Percentiles rank a stretch among this genome's conserved stretches.
phyloP scores from a whole-genome alignment of 352 stramenopile species.

The Phytophthora fragariae region DNA sequence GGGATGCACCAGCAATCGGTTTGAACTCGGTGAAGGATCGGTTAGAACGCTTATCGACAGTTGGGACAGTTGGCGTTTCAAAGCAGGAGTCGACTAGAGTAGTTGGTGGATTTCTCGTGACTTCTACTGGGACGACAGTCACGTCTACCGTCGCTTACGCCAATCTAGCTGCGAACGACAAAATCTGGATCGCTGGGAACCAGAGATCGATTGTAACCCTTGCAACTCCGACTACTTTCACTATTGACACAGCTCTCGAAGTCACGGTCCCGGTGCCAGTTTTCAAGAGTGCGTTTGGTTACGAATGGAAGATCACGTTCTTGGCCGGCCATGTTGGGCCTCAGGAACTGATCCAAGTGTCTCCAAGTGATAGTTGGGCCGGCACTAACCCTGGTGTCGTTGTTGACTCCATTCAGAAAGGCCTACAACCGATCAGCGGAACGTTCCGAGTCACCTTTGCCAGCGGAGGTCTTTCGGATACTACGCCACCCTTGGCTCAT shows the following conservation, averaged over 20 bases:
- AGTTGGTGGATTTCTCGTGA: slow-evolving; percentile 60
- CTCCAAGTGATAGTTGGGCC: slow-evolving; percentile 91
- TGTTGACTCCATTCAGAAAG: slow-evolving; percentile 79
- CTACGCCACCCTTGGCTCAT: slow-evolving; percentile 86
- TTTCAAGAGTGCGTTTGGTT: slow-evolving; percentile 74
- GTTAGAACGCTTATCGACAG: slow-evolving; percentile 67
- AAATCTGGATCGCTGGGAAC: slow-evolving; percentile 68
- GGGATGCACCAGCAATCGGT: slow-evolving; percentile 65
- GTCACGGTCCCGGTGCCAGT: slow-evolving; percentile 57
- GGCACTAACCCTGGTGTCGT: slow-evolving; percentile 94
- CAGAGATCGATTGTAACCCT: slow-evolving; percentile 40
- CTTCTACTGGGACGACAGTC: slow-evolving; percentile 37
- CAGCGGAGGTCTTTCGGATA: slow-evolving; percentile 74
- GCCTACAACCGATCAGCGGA: slow-evolving; percentile 92
- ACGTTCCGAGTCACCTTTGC: slow-evolving; percentile 88
- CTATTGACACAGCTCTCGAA: slow-evolving; percentile 28
- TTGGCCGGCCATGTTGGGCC: slow-evolving; percentile 78
- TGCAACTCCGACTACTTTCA: slow-evolving; percentile 20
- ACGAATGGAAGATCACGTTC: slow-evolving; percentile 84
- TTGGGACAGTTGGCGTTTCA: slow-evolving; percentile 73
- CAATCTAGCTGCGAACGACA: slow-evolving; percentile 36
- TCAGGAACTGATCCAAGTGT: slow-evolving; percentile 88
- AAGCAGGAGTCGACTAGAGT: slow-evolving; percentile 51
- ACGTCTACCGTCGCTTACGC: slow-evolving; percentile 35
- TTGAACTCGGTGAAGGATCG: slow-evolving; percentile 71